phyloP scores from a whole-genome alignment of 108 stramenopile species.

The Mediolabrus comicus region DNA sequence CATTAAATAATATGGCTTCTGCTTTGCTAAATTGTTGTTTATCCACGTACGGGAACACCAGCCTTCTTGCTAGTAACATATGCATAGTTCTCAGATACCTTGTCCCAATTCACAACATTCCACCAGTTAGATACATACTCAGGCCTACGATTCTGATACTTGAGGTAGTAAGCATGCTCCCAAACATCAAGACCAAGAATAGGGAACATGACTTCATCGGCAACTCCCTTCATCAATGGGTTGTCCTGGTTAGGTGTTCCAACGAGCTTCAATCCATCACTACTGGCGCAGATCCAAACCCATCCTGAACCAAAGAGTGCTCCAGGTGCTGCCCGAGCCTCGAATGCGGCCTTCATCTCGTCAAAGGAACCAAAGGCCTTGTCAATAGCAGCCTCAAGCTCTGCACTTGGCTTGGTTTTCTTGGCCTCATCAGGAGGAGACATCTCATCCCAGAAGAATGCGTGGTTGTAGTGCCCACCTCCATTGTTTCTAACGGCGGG shows the following conservation, averaged over 20 bases:
- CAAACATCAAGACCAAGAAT: conserved; percentile 99
- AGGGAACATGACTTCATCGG: conserved; percentile 92
- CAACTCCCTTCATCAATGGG: conserved; percentile 92
- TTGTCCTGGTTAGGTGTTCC: conserved; percentile 98
- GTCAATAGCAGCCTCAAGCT: conserved; percentile 79
- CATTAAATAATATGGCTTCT: too few species aligned
- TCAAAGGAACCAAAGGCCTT: conserved; percentile 85
- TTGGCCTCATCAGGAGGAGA: conserved; percentile 84
- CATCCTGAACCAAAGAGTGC: conserved; percentile 95
- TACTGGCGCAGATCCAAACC: conserved; percentile 96
- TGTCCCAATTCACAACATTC: conserved; percentile 97
- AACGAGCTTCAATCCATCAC: conserved; percentile 86
- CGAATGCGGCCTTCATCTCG: conserved; percentile 88
- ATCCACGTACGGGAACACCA: conserved; percentile 69
- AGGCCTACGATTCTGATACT: conserved; percentile 98
- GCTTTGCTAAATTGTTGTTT: too few species aligned
- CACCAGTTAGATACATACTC: conserved; percentile 95
- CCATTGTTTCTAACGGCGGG: conserved; percentile 94
- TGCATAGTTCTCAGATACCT: conserved; percentile 87
- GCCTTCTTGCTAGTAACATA: conserved; percentile 84
- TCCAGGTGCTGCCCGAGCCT: conserved; percentile 88
- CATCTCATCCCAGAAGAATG: conserved; percentile 99
- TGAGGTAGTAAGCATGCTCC: conserved; percentile 99
- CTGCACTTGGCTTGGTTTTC: conserved; percentile 82
- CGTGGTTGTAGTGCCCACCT: conserved; percentile 99